These are phyloP conservation scores for Barnettozyma wickerhamii DNA, from an alignment of 805 yeast genomes.

Conservation along the genomic window DNA sequence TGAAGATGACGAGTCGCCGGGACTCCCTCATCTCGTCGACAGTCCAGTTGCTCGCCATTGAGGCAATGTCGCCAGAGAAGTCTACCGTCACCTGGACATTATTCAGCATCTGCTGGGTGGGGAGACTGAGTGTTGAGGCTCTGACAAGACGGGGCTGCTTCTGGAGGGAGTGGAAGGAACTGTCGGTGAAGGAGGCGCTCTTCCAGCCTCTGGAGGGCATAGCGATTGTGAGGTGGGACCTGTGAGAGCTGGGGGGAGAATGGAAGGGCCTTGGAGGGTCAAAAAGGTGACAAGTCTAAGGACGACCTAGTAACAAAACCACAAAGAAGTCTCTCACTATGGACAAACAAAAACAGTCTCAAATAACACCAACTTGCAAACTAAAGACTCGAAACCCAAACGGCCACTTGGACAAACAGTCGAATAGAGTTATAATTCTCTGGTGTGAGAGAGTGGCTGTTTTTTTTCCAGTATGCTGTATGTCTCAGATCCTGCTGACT, in stretches of 20 bases:
- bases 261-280: neutral
- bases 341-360: too few species aligned
- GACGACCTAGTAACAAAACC: too few species aligned
- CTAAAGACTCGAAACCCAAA: too few species aligned
- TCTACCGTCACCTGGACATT: conserved; percentile 17
- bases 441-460: neutral
- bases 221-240: neutral
- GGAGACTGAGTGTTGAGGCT: conserved; percentile 10
- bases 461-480: conserved; percentile 7
- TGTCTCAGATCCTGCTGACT: conserved; percentile 11
- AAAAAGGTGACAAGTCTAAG: neutral
- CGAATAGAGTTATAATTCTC: neutral
- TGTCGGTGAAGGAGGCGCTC: conserved; percentile 3
- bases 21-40: conserved; percentile 35
- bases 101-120: conserved; percentile 3
- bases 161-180: neutral
- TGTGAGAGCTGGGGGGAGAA: neutral
- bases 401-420: neutral
- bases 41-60: conserved; percentile 44
- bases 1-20: conserved; percentile 47
- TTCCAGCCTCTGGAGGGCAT: conserved; percentile 7
- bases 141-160: conserved; percentile 11
- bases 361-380: too few species aligned
- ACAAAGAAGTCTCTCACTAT: too few species aligned
- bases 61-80: conserved; percentile 13